These are phyloP conservation scores for Ogataea dorogensis DNA, from an alignment of 805 yeast genomes.

Conservation along the genomic window DNA sequence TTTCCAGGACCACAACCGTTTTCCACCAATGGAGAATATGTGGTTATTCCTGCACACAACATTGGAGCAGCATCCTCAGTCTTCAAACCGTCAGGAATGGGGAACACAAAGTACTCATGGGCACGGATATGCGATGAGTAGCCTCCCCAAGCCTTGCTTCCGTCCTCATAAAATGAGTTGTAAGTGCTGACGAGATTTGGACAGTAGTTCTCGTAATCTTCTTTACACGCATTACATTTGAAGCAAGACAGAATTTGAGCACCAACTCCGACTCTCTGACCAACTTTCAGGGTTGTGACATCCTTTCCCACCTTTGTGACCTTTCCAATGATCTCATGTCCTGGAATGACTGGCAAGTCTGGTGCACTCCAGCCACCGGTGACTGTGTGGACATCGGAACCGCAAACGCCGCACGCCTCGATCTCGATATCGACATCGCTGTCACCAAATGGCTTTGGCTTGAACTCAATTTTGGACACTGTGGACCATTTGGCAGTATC, in stretches of 20 bases:
- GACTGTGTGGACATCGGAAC: slow-evolving; percentile 56
- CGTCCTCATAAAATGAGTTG: slow-evolving; percentile 33
- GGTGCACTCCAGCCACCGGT: slow-evolving; percentile 46
- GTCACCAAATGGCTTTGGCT: slow-evolving; percentile 39
- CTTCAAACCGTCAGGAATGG: slow-evolving; percentile 58
- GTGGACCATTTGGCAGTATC: slow-evolving; percentile 37
- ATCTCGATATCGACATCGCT: slow-evolving; percentile 46
- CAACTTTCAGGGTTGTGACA: slow-evolving; percentile 52
- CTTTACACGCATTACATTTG: slow-evolving; percentile 57
- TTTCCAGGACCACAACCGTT: slow-evolving; percentile 34
- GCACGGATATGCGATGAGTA: slow-evolving; percentile 64
- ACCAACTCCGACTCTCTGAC: slow-evolving; percentile 79
- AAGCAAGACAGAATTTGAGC: slow-evolving; percentile 64
- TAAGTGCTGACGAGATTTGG: slow-evolving; percentile 38
- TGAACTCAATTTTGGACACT: slow-evolving; percentile 29
- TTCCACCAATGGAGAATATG: slow-evolving; percentile 63
- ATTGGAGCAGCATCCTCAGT: slow-evolving; percentile 65
- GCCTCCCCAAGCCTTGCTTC: slow-evolving; percentile 55
- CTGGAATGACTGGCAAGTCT: slow-evolving; percentile 40
- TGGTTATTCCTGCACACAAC: slow-evolving; percentile 77
- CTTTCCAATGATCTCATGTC: slow-evolving; percentile 66
- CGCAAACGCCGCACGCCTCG: slow-evolving; percentile 54
- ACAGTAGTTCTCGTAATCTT: slow-evolving; percentile 48
- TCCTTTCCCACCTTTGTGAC: slow-evolving; percentile 59
- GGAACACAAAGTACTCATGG: slow-evolving; percentile 61